phyloP scores from a whole-genome alignment of 139 green algal genomes.

The Mychonastes homosphaera region DNA sequence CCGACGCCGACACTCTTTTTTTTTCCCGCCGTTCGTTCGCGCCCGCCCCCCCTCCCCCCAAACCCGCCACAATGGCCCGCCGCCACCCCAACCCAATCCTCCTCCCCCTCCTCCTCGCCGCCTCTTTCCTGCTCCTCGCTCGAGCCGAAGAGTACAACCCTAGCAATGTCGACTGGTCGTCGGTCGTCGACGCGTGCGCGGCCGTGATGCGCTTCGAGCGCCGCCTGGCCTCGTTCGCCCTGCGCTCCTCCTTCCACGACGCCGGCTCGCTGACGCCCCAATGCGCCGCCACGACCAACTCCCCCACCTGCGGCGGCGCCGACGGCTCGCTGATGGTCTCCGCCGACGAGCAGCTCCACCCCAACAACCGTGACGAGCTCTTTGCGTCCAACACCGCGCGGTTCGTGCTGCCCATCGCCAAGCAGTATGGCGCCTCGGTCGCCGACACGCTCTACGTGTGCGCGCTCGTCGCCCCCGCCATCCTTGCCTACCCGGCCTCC shows the following conservation, averaged over 20 bases:
- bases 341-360: neutral
- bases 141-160: too few relatives aligned
- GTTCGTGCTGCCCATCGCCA: neutral
- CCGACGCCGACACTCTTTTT: too few relatives aligned
- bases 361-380: neutral
- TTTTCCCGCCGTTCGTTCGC: too few relatives aligned
- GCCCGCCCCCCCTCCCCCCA: too few relatives aligned
- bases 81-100: too few relatives aligned
- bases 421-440: neutral
- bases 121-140: too few relatives aligned
- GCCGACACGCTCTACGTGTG: neutral
- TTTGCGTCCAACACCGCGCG: neutral
- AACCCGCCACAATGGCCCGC: too few relatives aligned
- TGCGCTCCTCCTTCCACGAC: neutral
- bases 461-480: neutral
- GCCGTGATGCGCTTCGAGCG: neutral
- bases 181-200: neutral
- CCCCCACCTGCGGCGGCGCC: neutral
- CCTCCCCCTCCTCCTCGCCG: too few relatives aligned
- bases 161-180: too few relatives aligned
- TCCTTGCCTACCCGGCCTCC: neutral
- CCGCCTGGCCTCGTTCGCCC: neutral
- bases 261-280: neutral
- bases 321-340: slow-evolving; percentile 4
- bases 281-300: too few relatives aligned